Conservation (phyloP, 2,329 filamentous ascomycete genomes). For the Mycosphaerella arachidis region DNA sequence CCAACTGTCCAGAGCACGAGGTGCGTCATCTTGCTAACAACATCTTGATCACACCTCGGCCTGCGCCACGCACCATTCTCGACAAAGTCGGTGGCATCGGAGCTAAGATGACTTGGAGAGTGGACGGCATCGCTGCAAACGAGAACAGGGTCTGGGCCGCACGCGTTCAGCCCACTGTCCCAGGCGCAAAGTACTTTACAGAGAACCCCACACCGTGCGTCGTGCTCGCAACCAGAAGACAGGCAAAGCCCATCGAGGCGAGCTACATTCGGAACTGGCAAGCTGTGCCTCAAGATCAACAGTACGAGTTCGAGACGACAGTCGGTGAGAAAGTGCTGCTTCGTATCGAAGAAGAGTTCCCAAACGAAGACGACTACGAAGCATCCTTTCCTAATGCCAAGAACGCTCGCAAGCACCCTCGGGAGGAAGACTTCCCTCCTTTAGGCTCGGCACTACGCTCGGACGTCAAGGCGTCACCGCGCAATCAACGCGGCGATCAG, state of each 20-base stretch:
- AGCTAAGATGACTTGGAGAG: conserved; percentile 76
- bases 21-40: conserved; percentile 81
- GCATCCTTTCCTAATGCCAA: conserved; percentile 57
- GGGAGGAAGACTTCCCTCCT: conserved; percentile 48
- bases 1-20: conserved; percentile 61
- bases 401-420: conserved; percentile 59
- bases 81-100: conserved; percentile 84
- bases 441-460: conserved; percentile 21
- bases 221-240: conserved; percentile 74
- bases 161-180: conserved; percentile 66
- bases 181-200: conserved; percentile 66
- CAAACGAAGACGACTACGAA: conserved; percentile 59
- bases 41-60: conserved; percentile 80
- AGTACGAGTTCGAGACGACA: conserved; percentile 72
- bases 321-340: conserved; percentile 84
- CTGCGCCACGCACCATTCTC: conserved; percentile 66
- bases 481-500: conserved; percentile 25
- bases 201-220: conserved; percentile 75
- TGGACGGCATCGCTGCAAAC: conserved; percentile 68
- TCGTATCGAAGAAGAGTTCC: conserved; percentile 69
- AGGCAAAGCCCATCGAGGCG: conserved; percentile 73
- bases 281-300: conserved; percentile 64
- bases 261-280: conserved; percentile 80
- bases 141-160: conserved; percentile 87
- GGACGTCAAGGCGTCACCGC: conserved; percentile 24